Conservation (phyloP, 495 filamentous ascomycete genomes). For the Collariella sp. region DNA sequence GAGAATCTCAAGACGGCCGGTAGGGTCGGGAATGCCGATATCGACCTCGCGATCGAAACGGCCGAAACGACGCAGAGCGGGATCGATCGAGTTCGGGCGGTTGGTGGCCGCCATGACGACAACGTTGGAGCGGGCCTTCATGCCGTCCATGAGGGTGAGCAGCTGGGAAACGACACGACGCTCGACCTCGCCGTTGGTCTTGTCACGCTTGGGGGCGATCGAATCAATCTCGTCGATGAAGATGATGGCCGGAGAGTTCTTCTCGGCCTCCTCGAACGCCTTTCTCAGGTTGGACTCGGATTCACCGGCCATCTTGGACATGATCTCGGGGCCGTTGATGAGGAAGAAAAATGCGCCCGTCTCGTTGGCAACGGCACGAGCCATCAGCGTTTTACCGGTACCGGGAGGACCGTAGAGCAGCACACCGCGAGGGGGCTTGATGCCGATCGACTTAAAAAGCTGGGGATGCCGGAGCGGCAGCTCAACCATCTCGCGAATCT, state of each 20-base stretch:
- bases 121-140: slow-evolving; percentile 97
- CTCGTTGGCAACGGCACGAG: slow-evolving; percentile 96
- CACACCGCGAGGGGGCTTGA: slow-evolving; percentile 98
- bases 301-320: slow-evolving; percentile 99
- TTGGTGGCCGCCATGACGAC: slow-evolving; percentile 99
- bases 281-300: slow-evolving; percentile 96
- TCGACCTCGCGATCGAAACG: slow-evolving; percentile 98
- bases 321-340: slow-evolving; percentile 98
- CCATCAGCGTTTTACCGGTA: slow-evolving; percentile 99
- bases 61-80: slow-evolving; percentile 91
- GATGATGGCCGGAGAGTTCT: slow-evolving; percentile 98
- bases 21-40: slow-evolving; percentile 95
- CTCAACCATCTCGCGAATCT: slow-evolving; percentile 97
- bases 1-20: slow-evolving; percentile 95
- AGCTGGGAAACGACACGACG: slow-evolving; percentile 97
- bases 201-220: slow-evolving; percentile 98
- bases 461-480: slow-evolving; percentile 92
- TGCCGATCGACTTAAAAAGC: slow-evolving; percentile 99
- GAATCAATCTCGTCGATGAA: slow-evolving; percentile 99
- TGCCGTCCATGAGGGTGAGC: slow-evolving; percentile 96
- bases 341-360: slow-evolving; percentile 99
- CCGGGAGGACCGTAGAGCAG: slow-evolving; percentile 94
- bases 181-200: slow-evolving; percentile 99
- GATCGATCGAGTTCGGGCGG: slow-evolving; percentile 94
- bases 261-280: slow-evolving; percentile 98